A percentile compares a stretch with the other conserved stretches of the same genome.
Conservation (phyloP, 495 filamentous ascomycete genomes). For the Ascobolus immersus region DNA sequence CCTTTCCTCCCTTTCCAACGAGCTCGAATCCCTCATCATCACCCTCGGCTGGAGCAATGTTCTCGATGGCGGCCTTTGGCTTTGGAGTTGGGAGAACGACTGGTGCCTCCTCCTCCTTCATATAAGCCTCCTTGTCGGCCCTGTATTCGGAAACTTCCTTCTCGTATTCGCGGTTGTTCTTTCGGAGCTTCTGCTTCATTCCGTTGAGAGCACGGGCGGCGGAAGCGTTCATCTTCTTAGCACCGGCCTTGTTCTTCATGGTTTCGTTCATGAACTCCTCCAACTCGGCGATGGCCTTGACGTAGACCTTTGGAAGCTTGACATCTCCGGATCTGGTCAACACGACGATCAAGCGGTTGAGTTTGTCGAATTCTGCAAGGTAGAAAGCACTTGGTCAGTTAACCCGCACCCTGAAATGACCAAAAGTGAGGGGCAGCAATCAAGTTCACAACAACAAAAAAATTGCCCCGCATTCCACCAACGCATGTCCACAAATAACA, state of each 20-base stretch:
- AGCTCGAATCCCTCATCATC: conserved; percentile 69
- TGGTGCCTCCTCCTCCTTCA: conserved; percentile 43
- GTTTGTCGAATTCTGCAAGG: conserved; percentile 69
- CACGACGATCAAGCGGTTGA: conserved; percentile 72
- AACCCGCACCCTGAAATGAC: conserved; percentile 5
- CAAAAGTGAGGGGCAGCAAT: background rate
- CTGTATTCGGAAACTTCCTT: conserved; percentile 68
- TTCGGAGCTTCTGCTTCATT: conserved; percentile 89
- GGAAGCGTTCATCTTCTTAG: conserved; percentile 96
- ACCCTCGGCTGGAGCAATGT: conserved; percentile 24
- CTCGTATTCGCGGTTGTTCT: conserved; percentile 89
- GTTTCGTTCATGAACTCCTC: conserved; percentile 93
- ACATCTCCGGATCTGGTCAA: conserved; percentile 46
- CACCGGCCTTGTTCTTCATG: conserved; percentile 80
- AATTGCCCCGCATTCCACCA: conserved; percentile 1
- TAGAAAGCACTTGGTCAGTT: conserved; percentile 1
- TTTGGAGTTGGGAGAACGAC: conserved; percentile 23
- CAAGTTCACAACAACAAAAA: conserved; percentile 5
- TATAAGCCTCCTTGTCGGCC: conserved; percentile 57
- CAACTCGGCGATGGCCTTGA: conserved; percentile 77
- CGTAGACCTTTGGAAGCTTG: conserved; percentile 74
- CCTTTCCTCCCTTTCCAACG: conserved; percentile 65
- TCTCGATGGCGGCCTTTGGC: conserved; percentile 22
- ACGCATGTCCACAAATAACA: conserved; percentile 5
- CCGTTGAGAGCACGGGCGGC: conserved; percentile 84